A percentile compares a stretch with the other conserved stretches of the same genome.
These are phyloP conservation scores for Teratosphaeria pseudoeucalypti DNA, from an alignment of 2,329 filamentous ascomycete species.

Conservation along the genomic window DNA sequence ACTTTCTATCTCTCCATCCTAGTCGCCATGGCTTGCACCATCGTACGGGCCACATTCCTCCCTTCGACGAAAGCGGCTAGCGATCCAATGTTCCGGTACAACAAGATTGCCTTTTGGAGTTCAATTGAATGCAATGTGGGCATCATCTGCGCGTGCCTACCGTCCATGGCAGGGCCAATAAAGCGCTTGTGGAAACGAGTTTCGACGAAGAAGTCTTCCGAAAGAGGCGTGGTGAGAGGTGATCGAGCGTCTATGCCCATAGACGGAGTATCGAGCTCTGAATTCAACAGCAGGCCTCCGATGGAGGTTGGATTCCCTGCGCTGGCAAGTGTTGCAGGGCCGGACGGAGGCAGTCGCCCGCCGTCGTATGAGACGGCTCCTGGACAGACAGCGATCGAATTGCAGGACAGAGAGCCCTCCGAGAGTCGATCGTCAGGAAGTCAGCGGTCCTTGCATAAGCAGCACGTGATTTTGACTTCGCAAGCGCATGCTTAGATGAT, in stretches of 20 bases:
- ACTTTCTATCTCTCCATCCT: no score
- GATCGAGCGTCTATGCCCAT: not conserved
- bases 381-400: not conserved
- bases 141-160: constrained; percentile 5
- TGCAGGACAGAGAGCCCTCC: not conserved
- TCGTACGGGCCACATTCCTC: constrained; percentile 1
- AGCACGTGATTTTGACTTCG: not conserved
- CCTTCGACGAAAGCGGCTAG: not conserved
- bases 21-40: constrained; percentile 1
- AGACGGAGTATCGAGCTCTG: not conserved
- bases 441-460: not conserved
- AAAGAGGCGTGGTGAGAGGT: not conserved
- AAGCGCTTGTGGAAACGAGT: not conserved
- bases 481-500: not conserved
- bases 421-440: not conserved
- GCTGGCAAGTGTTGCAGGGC: not conserved
- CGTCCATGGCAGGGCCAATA: constrained; percentile 1
- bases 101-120: constrained; percentile 3
- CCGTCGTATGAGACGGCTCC: not conserved
- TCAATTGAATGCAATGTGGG: constrained; percentile 2
- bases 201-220: not conserved
- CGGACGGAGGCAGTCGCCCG: not conserved
- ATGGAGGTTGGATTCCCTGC: not conserved
- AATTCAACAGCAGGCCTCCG: not conserved
- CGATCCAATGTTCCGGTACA: constrained; percentile 1